Percentiles rank a stretch among this genome's conserved stretches.
These are phyloP conservation scores for Cajanus cajan DNA, from an alignment of 306 rosid species.

Conservation along the genomic window DNA sequence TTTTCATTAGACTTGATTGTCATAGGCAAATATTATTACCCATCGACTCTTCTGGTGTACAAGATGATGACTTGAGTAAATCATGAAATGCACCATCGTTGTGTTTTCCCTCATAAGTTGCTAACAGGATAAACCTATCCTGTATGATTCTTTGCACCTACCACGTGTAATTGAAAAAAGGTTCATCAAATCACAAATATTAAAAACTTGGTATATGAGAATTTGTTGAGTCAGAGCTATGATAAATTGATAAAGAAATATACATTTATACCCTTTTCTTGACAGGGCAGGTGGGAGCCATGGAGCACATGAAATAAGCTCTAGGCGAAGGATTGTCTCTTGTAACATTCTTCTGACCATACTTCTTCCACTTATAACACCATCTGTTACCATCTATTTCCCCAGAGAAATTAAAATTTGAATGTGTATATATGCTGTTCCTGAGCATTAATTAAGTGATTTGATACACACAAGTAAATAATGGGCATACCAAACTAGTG, in stretches of 20 bases:
- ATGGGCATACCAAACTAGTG: constrained; percentile 40
- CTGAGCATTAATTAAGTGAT: background rate
- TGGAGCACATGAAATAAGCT: constrained; percentile 62
- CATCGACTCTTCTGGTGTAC: constrained; percentile 12
- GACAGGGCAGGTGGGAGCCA: constrained; percentile 61
- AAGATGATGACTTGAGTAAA: background rate
- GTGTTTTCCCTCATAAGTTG: constrained; percentile 65
- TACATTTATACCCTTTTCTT: constrained; percentile 54
- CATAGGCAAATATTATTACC: background rate
- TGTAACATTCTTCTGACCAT: constrained; percentile 62
- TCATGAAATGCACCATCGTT: constrained; percentile 35
- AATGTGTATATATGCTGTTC: background rate
- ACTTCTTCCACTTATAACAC: constrained; percentile 66
- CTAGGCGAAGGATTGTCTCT: constrained; percentile 62
- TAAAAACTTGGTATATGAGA: background rate
- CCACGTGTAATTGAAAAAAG: background rate
- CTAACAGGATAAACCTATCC: constrained; percentile 48
- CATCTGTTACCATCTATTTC: constrained; percentile 45
- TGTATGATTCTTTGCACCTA: constrained; percentile 59
- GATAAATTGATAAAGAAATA: background rate
- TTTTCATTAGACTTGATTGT: background rate
- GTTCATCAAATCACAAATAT: background rate
- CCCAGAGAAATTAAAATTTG: background rate
- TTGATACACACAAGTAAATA: background rate
- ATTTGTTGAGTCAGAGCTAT: background rate